Percentiles rank a stretch among this genome's conserved stretches.
Evolutionary conservation across 768 basidiomycete species (phyloP).

Genomic region (Trametes cinnabarina): DNA sequence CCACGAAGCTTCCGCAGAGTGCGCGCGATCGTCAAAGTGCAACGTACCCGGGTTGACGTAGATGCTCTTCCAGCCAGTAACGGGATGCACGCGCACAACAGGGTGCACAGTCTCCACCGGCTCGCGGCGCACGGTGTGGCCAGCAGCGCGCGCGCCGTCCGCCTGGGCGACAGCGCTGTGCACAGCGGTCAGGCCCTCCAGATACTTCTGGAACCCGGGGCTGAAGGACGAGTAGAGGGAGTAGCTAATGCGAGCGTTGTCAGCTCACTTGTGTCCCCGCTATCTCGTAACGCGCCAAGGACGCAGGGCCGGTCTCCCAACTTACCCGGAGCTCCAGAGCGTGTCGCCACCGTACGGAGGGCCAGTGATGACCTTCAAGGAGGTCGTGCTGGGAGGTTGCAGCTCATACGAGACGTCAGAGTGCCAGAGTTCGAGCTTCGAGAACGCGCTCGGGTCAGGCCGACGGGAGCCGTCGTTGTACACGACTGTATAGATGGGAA

Average conservation of each 20-base stretch:
- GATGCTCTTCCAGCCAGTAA: conserved; percentile 80
- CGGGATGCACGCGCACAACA: conserved; percentile 80
- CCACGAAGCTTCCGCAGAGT: neutral
- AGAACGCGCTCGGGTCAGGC: conserved; percentile 62
- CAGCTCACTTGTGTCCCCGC: neutral
- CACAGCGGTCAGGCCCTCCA: conserved; percentile 70
- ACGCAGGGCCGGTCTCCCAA: neutral
- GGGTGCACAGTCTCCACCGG: conserved; percentile 73
- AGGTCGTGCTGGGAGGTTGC: conserved; percentile 78
- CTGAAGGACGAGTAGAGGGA: conserved; percentile 84
- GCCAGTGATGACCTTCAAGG: conserved; percentile 67
- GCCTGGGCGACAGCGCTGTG: conserved; percentile 80
- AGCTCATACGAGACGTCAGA: conserved; percentile 81
- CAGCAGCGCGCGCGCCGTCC: conserved; percentile 67
- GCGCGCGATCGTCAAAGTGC: neutral
- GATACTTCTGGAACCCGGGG: conserved; percentile 68
- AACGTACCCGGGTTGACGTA: conserved; percentile 72
- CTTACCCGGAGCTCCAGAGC: conserved; percentile 75
- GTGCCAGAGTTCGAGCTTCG: conserved; percentile 78
- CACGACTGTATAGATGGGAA: conserved; percentile 46
- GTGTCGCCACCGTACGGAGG: conserved; percentile 79
- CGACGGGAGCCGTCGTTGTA: conserved; percentile 66
- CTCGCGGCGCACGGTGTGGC: conserved; percentile 66
- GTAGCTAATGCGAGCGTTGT: conserved; percentile 44
- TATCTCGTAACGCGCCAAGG: neutral